phyloP scores from a whole-genome alignment of 1,284 basidiomycete genomes.

The Ustilago crameri region DNA sequence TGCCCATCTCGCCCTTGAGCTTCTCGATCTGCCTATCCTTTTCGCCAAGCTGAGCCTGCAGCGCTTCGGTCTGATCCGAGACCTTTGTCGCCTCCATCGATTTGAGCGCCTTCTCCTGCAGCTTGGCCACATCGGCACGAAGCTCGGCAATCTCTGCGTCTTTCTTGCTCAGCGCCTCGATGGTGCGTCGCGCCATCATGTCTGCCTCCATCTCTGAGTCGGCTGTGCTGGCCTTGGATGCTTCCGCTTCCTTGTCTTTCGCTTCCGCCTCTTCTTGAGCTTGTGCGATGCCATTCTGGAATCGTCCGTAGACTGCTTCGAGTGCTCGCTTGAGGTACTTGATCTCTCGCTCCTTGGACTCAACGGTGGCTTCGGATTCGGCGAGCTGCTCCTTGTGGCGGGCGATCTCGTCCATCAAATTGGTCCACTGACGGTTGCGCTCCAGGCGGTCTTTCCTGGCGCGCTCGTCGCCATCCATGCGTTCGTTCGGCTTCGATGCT shows the following conservation, averaged over 20 bases:
- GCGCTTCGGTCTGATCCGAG: conserved; percentile 21
- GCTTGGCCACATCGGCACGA: conserved; percentile 53
- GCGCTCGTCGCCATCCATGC: conserved; percentile 45
- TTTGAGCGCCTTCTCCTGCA: conserved; percentile 53
- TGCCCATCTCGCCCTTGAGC: conserved; percentile 39
- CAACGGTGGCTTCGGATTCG: conserved; percentile 73
- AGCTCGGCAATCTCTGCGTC: conserved; percentile 75
- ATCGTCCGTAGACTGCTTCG: conserved; percentile 83
- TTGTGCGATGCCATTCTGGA: conserved; percentile 71
- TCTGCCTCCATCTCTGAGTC: conserved; percentile 73
- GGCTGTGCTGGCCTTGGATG: conserved; percentile 10
- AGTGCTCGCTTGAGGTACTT: conserved; percentile 82
- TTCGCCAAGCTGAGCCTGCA: conserved; percentile 19
- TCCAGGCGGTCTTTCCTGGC: conserved; percentile 80
- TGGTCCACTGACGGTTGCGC: conserved; percentile 81
- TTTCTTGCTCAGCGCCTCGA: conserved; percentile 78
- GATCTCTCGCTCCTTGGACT: conserved; percentile 78
- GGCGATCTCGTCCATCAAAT: conserved; percentile 80
- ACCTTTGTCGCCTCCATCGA: conserved; percentile 25
- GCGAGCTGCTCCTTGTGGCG: conserved; percentile 76
- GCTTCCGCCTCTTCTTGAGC: conserved; percentile 58
- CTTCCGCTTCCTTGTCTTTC: conserved; percentile 33
- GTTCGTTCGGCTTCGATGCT: conserved; percentile 37
- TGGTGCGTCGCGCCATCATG: conserved; percentile 76
- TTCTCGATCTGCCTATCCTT: conserved; percentile 40